Evolutionary conservation across 208 protist genomes (phyloP), one percentile per base, ranked within the genome.

Genomic region (Angomonas deanei): DNA sequence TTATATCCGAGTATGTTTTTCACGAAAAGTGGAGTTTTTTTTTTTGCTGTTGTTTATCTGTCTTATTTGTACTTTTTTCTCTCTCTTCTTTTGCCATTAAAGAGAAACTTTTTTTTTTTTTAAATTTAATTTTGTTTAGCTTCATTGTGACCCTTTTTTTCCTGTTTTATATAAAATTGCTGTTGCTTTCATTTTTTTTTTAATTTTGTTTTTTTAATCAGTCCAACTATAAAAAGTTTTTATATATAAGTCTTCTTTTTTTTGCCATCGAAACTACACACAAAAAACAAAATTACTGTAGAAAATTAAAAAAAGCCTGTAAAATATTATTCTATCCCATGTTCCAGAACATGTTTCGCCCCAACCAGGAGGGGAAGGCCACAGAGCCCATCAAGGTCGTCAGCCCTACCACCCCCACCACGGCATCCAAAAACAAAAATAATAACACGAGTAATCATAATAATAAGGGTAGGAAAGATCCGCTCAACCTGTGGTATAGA

Each of bases 401-500:
- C 52, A 33, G 23, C 32, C 28, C 52, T 33, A 17, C 21, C n/a
- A 58, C 52, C 17, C n/a, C n/a, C 5, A n/a, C 36, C 15, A 42
- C 8, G 11, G 15, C 36, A n/a, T 42, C 36, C 8, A 42, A 42
- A 15, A 8, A 42, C 15, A 8, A 42, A n/a, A 8, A 42, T 42
- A 42, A 8, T 42, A 42, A 8, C 15, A 42, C 8, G 8, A 42
- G 15, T 42, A 42, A 42, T 42, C 36, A 42, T 42, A 42, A 42
- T 42, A 42, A 24, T 13, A 19, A 52, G 28, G 23, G 23, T 19
- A 8, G 5, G 3, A 19, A 27, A 13, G 13, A 69, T 28, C 60
- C 24, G 0, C 60, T 68, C 1, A 61, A 70, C 3, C 57, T 85
- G 15, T 81, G 73, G 74, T 72, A 56, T 36, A 73, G 70, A 13